A percentile compares a stretch with the other conserved stretches of the same genome.
phyloP scores from a whole-genome alignment of 495 filamentous ascomycete species.

The Viridothelium virens region DNA sequence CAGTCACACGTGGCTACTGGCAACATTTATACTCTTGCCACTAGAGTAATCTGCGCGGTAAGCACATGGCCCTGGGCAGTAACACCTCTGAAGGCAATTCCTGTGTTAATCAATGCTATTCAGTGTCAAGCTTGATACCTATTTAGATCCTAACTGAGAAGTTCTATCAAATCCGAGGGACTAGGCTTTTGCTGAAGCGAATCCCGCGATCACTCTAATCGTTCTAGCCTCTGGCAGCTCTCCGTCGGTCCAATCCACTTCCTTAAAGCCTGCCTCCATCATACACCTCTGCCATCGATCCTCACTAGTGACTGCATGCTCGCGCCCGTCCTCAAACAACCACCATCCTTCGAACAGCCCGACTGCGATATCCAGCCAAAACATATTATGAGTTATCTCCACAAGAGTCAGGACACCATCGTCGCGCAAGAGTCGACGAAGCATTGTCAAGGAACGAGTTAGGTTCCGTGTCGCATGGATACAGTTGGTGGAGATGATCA shows the following conservation, averaged over 20 bases:
- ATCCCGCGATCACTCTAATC: not conserved
- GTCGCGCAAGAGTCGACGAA: not conserved
- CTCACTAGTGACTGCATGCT: not conserved
- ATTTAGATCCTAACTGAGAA: too few relatives aligned
- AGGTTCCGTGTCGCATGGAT: not conserved
- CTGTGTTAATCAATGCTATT: too few relatives aligned
- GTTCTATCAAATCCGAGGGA: not conserved
- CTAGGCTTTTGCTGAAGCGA: not conserved
- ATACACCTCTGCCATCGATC: not conserved
- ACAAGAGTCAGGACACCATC: not conserved
- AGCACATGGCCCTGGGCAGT: too few relatives aligned
- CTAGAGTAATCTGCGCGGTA: too few relatives aligned
- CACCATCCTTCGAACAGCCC: not conserved
- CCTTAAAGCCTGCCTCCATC: not conserved
- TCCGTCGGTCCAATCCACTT: not conserved
- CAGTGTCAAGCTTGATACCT: too few relatives aligned
- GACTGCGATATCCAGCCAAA: constrained; percentile 1
- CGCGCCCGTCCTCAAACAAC: not conserved
- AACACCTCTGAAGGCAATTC: too few relatives aligned
- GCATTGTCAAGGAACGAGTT: not conserved
- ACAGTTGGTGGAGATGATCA: not conserved
- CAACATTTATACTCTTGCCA: too few relatives aligned
- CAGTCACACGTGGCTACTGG: too few relatives aligned
- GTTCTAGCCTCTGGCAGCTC: not conserved
- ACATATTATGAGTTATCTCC: not conserved